Base-by-base conservation (phyloP, 305 asterid species). In the Fraxinus angustifolia region DNA sequence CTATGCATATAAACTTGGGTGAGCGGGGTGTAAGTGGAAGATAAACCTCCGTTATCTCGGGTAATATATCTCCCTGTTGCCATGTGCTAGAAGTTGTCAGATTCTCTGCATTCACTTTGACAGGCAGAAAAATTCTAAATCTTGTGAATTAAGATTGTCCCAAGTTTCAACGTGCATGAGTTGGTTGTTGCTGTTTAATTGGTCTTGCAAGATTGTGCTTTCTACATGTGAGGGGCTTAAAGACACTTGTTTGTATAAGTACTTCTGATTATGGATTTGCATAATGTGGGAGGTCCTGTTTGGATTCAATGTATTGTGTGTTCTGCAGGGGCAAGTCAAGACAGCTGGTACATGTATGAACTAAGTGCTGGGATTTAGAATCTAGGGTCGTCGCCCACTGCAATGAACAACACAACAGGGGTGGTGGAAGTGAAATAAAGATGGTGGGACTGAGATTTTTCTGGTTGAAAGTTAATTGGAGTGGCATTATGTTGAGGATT, bases 191-290 rank as follows among this genome's bases (percentile, higher is more conserved):
- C 34, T 62, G 72, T 62, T 62, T 62, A 16, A 62, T 62, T 62
- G 72, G 72, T 62, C 72, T 62, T 62, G 72, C 34, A 62, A 21
- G 72, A 62, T 62, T 62, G 72, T 62, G 72, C 33, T 62, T 26
- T 60, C 70, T 60, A 60, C 31, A 21, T 23, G 2, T 62, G 33
- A 62, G 28, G 71, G 71, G 28, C 34, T 23, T 23, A 26, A 23
- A 62, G 33, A 23, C 4, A 10, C 72, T 56, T 6, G 11, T 56
- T 17, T n/a, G 62, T 53, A 6, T 6, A 17, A 17, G 28, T 56
- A 56, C 67, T 4, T 56, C 26, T 17, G 28, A 6, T 17, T 17
- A 56, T 56, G 11, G 12, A 56, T 56, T 19, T 6, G 4, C 28
- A 50, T 56, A 56, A 7, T 56, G 67, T 56, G 67, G 26, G 11